Evolutionary conservation across 1,139 yeast species (phyloP).

Genomic region (Debaryomyces sp.): DNA sequence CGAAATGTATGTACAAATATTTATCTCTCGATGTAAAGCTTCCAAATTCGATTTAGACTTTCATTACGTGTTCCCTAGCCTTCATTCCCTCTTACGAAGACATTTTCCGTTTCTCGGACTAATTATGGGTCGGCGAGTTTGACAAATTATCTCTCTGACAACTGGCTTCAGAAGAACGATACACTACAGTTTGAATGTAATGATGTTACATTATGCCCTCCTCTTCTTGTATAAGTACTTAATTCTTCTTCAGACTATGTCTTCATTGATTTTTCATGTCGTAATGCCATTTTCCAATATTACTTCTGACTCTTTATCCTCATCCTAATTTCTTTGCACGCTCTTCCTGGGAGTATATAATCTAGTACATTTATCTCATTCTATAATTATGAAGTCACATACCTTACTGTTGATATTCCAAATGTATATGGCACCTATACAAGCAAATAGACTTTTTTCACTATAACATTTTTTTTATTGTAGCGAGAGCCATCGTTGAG

Average conservation of each 20-base stretch:
- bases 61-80: not conserved
- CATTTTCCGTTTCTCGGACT: not conserved
- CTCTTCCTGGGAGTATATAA: not conserved
- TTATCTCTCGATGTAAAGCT: not conserved
- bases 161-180: not conserved
- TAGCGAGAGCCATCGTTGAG: constrained; percentile 8
- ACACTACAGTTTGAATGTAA: not conserved
- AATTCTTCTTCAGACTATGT: not conserved
- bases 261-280: not conserved
- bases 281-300: not conserved
- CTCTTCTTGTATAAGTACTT: not conserved
- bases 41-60: not conserved
- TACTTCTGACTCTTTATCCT: not conserved
- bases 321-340: not conserved
- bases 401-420: constrained; percentile 18
- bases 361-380: not conserved
- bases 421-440: constrained; percentile 14
- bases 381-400: constrained; percentile 10
- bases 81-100: not conserved
- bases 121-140: not conserved
- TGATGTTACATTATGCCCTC: not conserved
- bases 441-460: constrained; percentile 11
- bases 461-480: constrained; percentile 11
- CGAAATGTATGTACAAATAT: constrained; percentile 6
- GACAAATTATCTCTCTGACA: not conserved